Evolutionary conservation across 2,329 filamentous ascomycete species (phyloP), one percentile per base, ranked within the genome.

Genomic region (Calcarisporium arbuscula): DNA sequence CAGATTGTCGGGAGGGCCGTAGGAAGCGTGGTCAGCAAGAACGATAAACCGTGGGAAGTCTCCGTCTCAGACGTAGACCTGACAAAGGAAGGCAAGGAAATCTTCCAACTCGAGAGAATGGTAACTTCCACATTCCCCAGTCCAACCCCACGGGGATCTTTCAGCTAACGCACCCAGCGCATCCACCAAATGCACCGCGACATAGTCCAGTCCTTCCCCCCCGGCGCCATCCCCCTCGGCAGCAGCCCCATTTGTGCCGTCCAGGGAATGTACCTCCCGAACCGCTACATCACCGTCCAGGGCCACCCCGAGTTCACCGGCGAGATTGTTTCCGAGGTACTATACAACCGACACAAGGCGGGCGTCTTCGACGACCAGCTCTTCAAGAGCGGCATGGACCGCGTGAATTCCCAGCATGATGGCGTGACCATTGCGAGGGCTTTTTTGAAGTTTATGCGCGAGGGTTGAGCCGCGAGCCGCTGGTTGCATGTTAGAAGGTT

Each of bases 391-490:
- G 85, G 75, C 18, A 73, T 89, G 54, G 62, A 60, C 7, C 73
- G 85, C 40, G 81, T 81, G 3, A 64, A 64, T 8, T 68, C 77
- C 21, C 66, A 74, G 35, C 87, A 95, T 44, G 88, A 95, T 55
- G 89, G 90, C 2, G 67, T 92, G n/a, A 61, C 68, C 4, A 78
- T 95, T 35, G 82, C 78, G 1, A 68, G 72, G 43, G 80, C 77
- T 0, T 94, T 95, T 54, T 54, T 95, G 51, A 74, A 71, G 28
- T 95, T 96, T 47, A 57, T 94, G 49, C 62, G 77, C 30, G 80
- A 86, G 45, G 70, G 49, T 11, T 55, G 38, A 48, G 12, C 19
- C 21, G 9, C 10, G 19, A 28, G 8, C 14, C 22, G 19, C 17
- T 5, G 22, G 15, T 12, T 18, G 14, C 16, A 16, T 19, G 14